Evolutionary conservation across 2,329 filamentous ascomycete species (phyloP), one percentile per base, ranked within the genome.

Genomic region (Macrophomina pseudophaseolina): DNA sequence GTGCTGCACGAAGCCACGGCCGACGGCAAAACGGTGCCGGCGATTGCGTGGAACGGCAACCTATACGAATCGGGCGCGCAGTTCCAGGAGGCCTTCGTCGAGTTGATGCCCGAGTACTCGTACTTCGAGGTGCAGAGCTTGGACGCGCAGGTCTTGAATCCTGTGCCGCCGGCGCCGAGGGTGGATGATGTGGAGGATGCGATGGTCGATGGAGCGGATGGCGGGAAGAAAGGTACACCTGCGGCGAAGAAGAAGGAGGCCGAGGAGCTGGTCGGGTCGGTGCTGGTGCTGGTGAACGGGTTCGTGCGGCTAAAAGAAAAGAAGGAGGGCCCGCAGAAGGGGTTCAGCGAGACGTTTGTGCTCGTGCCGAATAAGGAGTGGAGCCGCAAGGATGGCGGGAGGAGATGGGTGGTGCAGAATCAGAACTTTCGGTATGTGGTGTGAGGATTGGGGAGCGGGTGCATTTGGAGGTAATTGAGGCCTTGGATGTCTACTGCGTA

Each of bases 11-110:
- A 85, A 30, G 71, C 83, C 11, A 80, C 83, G 68, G 86, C 85
- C n/a, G 80, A 83, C 68, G 79, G 83, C 30, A 82, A 83, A 40
- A 84, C 78, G 0, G 73, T 83, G 3, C 81, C 91, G 62, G 87
- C 89, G 75, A 93, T 97, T 73, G 86, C 88, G 72, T 90, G 93
- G 83, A 97, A 97, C 80, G 93, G 93, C 72, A 88, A 88, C 56
- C 79, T 86, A 2, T 81, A 92, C 44, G 78, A 85, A 40, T 84
- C 87, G 66, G 89, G 89, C 0, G 80, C 82, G 60, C 88, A 88
- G 52, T 90, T 93, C 72, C 87, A 90, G 72, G 84, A 84, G 18
- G 85, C 93, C 33, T 91, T 93, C 70, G 84, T 88, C 66, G 85
- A 85, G 5, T 87, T 93, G 72, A 86, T 90, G 79, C 87, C 81